Conservation (phyloP, 768 basidiomycete species). For the Pisolithus orientalis region DNA sequence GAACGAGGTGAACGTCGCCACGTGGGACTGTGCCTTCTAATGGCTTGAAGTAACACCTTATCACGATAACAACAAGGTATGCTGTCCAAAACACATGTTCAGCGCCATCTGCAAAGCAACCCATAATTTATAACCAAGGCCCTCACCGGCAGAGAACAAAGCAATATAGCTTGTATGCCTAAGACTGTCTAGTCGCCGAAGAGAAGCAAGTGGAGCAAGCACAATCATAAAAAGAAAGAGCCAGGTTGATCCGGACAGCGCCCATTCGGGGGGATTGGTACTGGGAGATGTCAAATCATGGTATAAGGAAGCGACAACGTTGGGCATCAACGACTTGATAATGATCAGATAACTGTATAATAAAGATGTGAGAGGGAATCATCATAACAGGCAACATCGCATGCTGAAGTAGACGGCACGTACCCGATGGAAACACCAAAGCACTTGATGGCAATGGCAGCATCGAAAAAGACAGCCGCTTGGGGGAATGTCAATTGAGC, state of each 20-base stretch:
- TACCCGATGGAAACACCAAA: constrained; percentile 94
- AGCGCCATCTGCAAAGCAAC: background rate
- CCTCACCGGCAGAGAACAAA: constrained; percentile 81
- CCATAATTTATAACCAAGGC: background rate
- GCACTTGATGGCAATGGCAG: constrained; percentile 92
- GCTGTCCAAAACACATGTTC: constrained; percentile 32
- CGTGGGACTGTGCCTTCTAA: constrained; percentile 52
- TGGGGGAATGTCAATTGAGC: constrained; percentile 85
- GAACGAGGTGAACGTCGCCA: constrained; percentile 67
- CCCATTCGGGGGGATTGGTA: constrained; percentile 68
- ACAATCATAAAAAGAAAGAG: constrained; percentile 69
- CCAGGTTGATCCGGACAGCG: constrained; percentile 77
- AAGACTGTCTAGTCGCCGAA: constrained; percentile 78
- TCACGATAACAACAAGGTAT: constrained; percentile 74
- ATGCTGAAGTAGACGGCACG: constrained; percentile 10
- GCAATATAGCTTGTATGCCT: constrained; percentile 90
- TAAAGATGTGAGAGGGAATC: background rate
- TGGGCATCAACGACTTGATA: constrained; percentile 89
- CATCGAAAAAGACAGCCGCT: constrained; percentile 85
- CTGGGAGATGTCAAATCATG: constrained; percentile 65
- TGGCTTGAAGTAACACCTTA: constrained; percentile 74
- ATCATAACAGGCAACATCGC: background rate
- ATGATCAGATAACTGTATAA: constrained; percentile 75
- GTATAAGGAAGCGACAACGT: constrained; percentile 77
- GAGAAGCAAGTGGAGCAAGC: constrained; percentile 76